phyloP scores from a whole-genome alignment of 345 rosid genomes.

The Corymbia maculata region DNA sequence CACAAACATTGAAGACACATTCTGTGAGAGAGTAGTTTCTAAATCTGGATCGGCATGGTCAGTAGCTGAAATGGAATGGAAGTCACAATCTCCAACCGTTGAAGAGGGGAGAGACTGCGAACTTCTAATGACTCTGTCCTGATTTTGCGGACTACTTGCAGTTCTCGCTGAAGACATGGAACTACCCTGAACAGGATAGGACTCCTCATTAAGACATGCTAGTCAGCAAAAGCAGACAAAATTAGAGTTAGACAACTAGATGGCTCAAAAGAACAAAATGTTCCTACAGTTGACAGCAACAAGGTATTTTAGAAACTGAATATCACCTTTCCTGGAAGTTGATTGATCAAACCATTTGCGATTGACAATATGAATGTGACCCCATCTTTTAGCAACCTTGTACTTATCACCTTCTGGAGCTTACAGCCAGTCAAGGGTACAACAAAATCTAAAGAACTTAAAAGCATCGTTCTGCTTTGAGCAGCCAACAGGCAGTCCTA shows the following conservation, averaged over 20 bases:
- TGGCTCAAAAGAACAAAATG: neutral
- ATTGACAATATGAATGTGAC: slow-evolving; percentile 65
- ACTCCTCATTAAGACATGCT: slow-evolving; percentile 89
- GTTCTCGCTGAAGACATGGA: slow-evolving; percentile 31
- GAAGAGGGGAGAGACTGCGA: slow-evolving; percentile 22
- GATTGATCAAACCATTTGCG: slow-evolving; percentile 90
- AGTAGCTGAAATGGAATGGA: slow-evolving; percentile 22
- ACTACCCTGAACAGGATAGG: slow-evolving; percentile 63
- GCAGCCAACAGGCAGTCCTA: neutral
- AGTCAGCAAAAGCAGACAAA: slow-evolving; percentile 28
- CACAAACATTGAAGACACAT: slow-evolving; percentile 32
- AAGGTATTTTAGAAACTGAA: neutral
- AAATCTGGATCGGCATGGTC: slow-evolving; percentile 50
- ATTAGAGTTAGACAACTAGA: slow-evolving; percentile 9
- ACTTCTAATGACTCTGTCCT: slow-evolving; percentile 27
- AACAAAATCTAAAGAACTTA: neutral
- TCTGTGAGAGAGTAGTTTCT: slow-evolving; percentile 76
- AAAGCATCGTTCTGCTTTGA: neutral
- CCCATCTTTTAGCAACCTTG: slow-evolving; percentile 89
- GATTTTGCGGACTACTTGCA: slow-evolving; percentile 37
- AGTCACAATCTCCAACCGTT: slow-evolving; percentile 29
- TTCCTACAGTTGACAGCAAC: neutral
- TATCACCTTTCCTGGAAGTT: slow-evolving; percentile 64
- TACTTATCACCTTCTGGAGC: slow-evolving; percentile 92
- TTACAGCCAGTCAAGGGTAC: slow-evolving; percentile 48